A percentile compares a stretch with the other conserved stretches of the same genome.
Evolutionary conservation across 2,329 filamentous ascomycete species (phyloP).

Genomic region (Sarocladiaceae sp.): DNA sequence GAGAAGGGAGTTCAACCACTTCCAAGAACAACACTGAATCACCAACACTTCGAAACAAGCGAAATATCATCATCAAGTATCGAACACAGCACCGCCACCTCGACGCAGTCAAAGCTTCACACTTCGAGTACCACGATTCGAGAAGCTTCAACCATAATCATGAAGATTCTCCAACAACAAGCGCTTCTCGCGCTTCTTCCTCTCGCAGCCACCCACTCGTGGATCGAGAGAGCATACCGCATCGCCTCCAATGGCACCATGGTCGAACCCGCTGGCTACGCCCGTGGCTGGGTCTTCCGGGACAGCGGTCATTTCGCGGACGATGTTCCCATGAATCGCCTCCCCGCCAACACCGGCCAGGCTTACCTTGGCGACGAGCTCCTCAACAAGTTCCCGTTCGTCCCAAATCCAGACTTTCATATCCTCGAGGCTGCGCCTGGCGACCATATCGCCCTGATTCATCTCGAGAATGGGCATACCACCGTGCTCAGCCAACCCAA

Average conservation of each 20-base stretch:
- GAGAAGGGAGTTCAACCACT: too few species aligned
- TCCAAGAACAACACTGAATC: too few species aligned
- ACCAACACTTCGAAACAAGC: too few species aligned
- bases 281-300: conserved; percentile 66
- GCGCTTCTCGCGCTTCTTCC: conserved; percentile 18
- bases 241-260: conserved; percentile 73
- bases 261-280: conserved; percentile 54
- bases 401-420: conserved; percentile 48
- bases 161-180: conserved; percentile 14
- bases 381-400: conserved; percentile 31
- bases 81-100: too few species aligned
- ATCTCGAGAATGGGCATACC: conserved; percentile 75
- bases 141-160: conserved; percentile 6
- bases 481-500: conserved; percentile 52
- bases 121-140: background rate
- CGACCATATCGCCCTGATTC: conserved; percentile 62
- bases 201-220: conserved; percentile 60
- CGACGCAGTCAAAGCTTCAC: background rate
- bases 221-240: conserved; percentile 73
- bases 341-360: conserved; percentile 59
- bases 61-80: too few species aligned
- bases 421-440: conserved; percentile 57
- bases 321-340: conserved; percentile 50
- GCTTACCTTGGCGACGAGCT: conserved; percentile 62
- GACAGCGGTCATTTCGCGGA: conserved; percentile 51